These are phyloP conservation scores for Tetrahymena elliotti DNA, from an alignment of 73 alveolate genomes.

Conservation along the genomic window DNA sequence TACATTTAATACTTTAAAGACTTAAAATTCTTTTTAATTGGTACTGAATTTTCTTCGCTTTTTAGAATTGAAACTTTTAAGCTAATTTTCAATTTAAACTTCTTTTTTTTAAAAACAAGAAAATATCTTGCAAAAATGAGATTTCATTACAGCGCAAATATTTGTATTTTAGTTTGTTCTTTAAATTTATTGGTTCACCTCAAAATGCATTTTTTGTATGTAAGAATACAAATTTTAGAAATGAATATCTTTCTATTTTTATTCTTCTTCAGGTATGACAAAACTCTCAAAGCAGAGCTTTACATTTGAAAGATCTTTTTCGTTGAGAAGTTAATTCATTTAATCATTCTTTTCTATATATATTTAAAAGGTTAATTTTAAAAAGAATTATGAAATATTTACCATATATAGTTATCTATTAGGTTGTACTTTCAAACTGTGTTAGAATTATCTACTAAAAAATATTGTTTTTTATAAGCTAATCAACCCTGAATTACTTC, in stretches of 20 bases:
- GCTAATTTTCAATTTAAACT: neutral
- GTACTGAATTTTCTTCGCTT: neutral
- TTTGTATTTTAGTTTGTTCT: neutral
- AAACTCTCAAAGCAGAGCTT: neutral
- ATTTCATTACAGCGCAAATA: neutral
- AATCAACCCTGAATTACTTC: neutral
- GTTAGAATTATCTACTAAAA: neutral
- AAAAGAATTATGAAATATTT: neutral
- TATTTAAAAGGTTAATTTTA: neutral
- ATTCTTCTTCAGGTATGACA: neutral
- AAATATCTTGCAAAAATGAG: neutral
- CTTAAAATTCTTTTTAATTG: neutral
- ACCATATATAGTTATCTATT: neutral
- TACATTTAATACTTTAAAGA: neutral
- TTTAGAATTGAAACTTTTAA: neutral
- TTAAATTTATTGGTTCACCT: neutral
- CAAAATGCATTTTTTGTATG: neutral
- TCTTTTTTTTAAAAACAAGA: neutral
- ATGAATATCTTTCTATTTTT: neutral
- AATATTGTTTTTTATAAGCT: neutral
- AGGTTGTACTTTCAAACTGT: neutral
- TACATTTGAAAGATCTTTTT: neutral
- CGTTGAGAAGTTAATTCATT: neutral
- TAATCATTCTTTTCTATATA: neutral
- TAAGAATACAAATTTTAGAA: neutral